These are phyloP conservation scores for Fusarium verrucosum DNA, from an alignment of 2,329 filamentous ascomycete species.

Conservation along the genomic window DNA sequence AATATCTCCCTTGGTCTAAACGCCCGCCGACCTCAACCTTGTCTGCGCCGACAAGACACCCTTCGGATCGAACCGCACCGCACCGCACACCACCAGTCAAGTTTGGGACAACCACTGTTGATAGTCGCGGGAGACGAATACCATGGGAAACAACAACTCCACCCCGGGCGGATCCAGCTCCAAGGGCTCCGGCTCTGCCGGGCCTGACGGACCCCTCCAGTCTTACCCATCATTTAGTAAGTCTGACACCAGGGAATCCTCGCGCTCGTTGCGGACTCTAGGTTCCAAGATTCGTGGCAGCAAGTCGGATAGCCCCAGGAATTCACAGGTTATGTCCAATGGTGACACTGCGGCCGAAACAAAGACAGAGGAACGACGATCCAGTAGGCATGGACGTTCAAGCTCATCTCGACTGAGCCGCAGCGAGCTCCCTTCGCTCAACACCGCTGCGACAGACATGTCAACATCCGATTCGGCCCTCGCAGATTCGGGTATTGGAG, in stretches of 20 bases:
- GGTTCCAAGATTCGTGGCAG: conserved; percentile 87
- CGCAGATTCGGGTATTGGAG: conserved; percentile 48
- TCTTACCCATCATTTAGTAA: conserved; percentile 92
- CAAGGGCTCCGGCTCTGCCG: conserved; percentile 60
- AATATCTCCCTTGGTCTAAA: conserved; percentile 44
- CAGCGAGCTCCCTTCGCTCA: conserved; percentile 54
- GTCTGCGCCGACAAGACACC: conserved; percentile 28
- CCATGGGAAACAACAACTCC: conserved; percentile 81
- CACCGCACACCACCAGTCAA: conserved; percentile 43
- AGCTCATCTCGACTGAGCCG: conserved; percentile 58
- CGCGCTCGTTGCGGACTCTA: conserved; percentile 84
- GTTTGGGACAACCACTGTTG: conserved; percentile 43
- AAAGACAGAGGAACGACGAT: conserved; percentile 73
- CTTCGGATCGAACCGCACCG: conserved; percentile 32
- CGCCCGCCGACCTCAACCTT: not conserved
- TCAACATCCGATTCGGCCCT: conserved; percentile 55
- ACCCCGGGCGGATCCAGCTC: conserved; percentile 60
- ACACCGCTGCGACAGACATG: conserved; percentile 55
- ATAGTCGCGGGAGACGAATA: conserved; percentile 33
- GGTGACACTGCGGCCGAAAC: conserved; percentile 67
- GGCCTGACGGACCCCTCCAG: conserved; percentile 65
- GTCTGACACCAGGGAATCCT: conserved; percentile 92
- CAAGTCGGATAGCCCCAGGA: conserved; percentile 82
- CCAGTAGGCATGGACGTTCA: conserved; percentile 68
- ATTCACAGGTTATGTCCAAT: conserved; percentile 73